Evolutionary conservation across 2,329 filamentous ascomycete species (phyloP), one percentile per base, ranked within the genome.

Genomic region (Fusarium irregulare): DNA sequence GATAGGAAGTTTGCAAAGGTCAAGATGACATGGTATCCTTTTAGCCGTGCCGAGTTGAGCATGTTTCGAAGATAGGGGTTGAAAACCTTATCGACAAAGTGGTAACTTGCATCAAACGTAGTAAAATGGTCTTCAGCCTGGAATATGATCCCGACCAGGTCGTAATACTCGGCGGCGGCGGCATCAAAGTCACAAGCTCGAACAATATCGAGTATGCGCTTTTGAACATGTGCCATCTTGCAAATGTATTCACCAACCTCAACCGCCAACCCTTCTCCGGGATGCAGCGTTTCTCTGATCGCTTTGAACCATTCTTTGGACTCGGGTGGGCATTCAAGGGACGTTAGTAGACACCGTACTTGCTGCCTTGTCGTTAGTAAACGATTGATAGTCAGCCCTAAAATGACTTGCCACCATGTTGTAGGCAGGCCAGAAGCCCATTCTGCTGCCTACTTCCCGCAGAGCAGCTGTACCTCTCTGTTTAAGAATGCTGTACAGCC

Each of bases 361-460:
- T 82, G 80, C 80, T 82, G 47, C 13, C 21, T 11, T 16, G 7
- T 18, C n/a, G 56, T 77, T 40, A 75, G 62, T 27, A 37, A 12
- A 32, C n/a, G 46, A 23, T n/a, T 30, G 23, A n/a, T 7, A 11
- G 27, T 16, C 13, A 9, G 12, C 11, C 18, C 14, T 16, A 6
- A n/a, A 10, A 21, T 10, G 18, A 77, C 79, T 23, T 66, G 82
- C 80, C 47, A 82, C 74, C 66, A 82, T 76, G 59, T 77, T 82
- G 40, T 75, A 81, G 23, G 78, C 76, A 12, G 78, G 75, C 81
- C 81, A 82, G 59, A 82, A 82, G 3, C 77, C 75, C 16, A 68
- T 67, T 7, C 81, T 76, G 7, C 75, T 76, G 4, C 42, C 50
- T 2, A 9, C n/a, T 3, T 64, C 76, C 41, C 62, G 60, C 12